phyloP scores from a whole-genome alignment of 2,329 filamentous ascomycete species.

The Graphiopsis chlorocephala region DNA sequence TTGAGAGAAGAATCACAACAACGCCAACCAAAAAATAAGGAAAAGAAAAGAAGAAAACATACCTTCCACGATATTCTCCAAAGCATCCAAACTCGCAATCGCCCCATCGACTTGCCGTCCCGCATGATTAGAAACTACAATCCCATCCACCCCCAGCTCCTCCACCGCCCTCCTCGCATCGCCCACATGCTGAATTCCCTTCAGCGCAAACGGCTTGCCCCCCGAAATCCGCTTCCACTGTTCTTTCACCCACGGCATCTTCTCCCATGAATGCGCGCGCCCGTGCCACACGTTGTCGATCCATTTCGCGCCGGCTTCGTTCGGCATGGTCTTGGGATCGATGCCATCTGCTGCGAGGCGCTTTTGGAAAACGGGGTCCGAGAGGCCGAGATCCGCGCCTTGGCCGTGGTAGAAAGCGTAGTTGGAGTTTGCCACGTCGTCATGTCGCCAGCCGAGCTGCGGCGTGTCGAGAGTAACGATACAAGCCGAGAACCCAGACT shows the following conservation, averaged over 20 bases:
- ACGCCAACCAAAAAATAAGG: neutral
- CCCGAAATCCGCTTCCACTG: conserved; percentile 55
- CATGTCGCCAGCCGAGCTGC: conserved; percentile 61
- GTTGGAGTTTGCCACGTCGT: conserved; percentile 56
- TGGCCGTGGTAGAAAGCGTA: conserved; percentile 63
- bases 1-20: neutral
- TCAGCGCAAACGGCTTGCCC: conserved; percentile 58
- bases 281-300: conserved; percentile 66
- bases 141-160: conserved; percentile 61
- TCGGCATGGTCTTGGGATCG: conserved; percentile 51
- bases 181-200: conserved; percentile 66
- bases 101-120: conserved; percentile 64
- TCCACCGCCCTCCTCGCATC: conserved; percentile 63
- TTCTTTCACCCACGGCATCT: conserved; percentile 63
- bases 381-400: conserved; percentile 57
- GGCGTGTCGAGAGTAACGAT: conserved; percentile 64
- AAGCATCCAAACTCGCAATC: conserved; percentile 56
- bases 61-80: conserved; percentile 58
- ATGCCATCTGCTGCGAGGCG: conserved; percentile 52
- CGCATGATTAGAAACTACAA: conserved; percentile 70
- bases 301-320: conserved; percentile 59
- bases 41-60: conserved; percentile 19
- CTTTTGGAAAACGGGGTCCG: conserved; percentile 59
- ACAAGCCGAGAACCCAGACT: conserved; percentile 55
- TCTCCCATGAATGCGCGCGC: conserved; percentile 62